Evolutionary conservation across 768 basidiomycete genomes (phyloP).

Genomic region (Suillus fuscotomentosus): DNA sequence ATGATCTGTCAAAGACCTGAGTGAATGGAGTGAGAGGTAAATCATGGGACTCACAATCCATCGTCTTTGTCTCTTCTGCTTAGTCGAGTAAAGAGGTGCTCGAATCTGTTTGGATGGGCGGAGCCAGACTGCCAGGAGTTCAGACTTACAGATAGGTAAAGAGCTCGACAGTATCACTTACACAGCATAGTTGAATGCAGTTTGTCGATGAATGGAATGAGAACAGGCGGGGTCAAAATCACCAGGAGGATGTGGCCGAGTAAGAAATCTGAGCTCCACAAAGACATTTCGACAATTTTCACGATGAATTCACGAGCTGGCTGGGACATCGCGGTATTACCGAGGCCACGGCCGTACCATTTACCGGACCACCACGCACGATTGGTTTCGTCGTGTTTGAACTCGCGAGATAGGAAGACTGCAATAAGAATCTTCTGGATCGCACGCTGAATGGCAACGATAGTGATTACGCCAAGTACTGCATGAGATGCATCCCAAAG

Average conservation of each 20-base stretch:
- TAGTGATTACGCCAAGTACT: constrained; percentile 87
- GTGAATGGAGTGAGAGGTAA: constrained; percentile 2
- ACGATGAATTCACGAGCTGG: constrained; percentile 97
- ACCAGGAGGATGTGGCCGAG: constrained; percentile 82
- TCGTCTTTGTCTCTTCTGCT: constrained; percentile 88
- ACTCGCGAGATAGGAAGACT: constrained; percentile 93
- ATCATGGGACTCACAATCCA: constrained; percentile 66
- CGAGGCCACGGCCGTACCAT: constrained; percentile 95
- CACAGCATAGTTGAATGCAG: constrained; percentile 93
- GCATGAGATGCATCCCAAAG: constrained; percentile 97
- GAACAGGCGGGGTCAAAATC: constrained; percentile 78
- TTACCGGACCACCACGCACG: constrained; percentile 99
- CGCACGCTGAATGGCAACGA: constrained; percentile 87
- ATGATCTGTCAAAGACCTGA: constrained; percentile 50
- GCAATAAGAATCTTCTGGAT: constrained; percentile 94
- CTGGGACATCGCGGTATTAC: constrained; percentile 89
- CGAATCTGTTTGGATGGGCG: constrained; percentile 94
- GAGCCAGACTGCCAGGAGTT: constrained; percentile 73
- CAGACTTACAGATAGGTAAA: constrained; percentile 10
- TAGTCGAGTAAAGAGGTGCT: constrained; percentile 88
- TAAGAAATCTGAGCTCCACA: constrained; percentile 96
- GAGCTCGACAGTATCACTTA: constrained; percentile 39
- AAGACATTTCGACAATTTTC: constrained; percentile 96
- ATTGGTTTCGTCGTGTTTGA: constrained; percentile 98
- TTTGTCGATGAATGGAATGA: constrained; percentile 86